Evolutionary conservation across 116 monocot genomes (phyloP).

Genomic region (Iris pallida): DNA sequence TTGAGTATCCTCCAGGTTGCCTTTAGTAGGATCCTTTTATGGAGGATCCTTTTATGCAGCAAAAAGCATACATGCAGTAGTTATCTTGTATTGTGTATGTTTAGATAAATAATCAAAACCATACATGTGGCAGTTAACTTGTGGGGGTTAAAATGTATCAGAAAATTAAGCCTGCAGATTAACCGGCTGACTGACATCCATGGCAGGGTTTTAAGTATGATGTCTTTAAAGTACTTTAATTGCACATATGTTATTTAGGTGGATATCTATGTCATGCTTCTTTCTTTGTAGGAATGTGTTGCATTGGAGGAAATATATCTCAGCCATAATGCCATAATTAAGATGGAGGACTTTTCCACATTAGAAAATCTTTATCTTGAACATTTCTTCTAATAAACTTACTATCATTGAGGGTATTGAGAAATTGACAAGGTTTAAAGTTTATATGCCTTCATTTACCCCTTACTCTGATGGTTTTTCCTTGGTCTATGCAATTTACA

Average conservation of each 20-base stretch:
- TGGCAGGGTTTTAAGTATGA: conserved; percentile 67
- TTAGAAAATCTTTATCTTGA: conserved; percentile 75
- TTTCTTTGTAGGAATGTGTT: conserved; percentile 62
- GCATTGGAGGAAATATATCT: conserved; percentile 93
- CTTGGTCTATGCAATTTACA: background rate
- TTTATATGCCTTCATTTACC: background rate
- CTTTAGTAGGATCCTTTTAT: too few relatives aligned
- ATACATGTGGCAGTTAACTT: conserved; percentile 59
- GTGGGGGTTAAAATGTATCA: conserved; percentile 73
- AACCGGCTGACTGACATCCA: conserved; percentile 62
- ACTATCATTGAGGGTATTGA: conserved; percentile 71
- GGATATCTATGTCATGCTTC: conserved; percentile 6
- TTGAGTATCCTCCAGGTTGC: too few relatives aligned
- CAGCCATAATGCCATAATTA: conserved; percentile 93
- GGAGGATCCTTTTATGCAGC: too few relatives aligned
- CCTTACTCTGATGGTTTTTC: background rate
- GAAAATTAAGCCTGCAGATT: conserved; percentile 82
- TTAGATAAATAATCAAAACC: too few relatives aligned
- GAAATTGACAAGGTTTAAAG: conserved; percentile 45
- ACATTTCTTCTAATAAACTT: conserved; percentile 92
- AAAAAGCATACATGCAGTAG: too few relatives aligned
- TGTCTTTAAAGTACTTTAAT: background rate
- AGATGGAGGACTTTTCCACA: conserved; percentile 89
- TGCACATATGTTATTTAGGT: background rate
- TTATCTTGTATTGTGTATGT: too few relatives aligned